Base-by-base conservation (phyloP, 257 asterid species). In the Primulina eburnea region DNA sequence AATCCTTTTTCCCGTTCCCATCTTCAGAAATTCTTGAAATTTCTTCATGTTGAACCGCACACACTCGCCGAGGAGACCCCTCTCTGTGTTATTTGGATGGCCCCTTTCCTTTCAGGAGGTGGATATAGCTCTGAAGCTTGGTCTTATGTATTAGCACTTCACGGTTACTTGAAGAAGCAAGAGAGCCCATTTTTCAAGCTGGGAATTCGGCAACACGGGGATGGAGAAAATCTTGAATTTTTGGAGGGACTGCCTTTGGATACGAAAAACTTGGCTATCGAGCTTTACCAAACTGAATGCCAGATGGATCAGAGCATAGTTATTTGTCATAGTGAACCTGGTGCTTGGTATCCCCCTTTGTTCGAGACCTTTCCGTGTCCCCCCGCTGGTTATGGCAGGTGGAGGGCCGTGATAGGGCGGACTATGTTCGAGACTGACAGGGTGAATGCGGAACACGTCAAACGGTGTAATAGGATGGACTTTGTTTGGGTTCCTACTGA, bases 41-140 rank as follows among this genome's bases (percentile, higher is more conserved):
- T 58, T 37, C 62, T 73, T 50, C 74, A 17, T 55, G 73, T 78
- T 9, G 35, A 26, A 21, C 76, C 75, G 4, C 29, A 2, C 29
- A 28, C 29, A 28, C 29, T 28, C 29, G 29, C 29, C 0, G 4
- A 37, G 55, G 78, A 64, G 34, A 61, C 92, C 56, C 76, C 91
- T 35, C 79, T 77, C 53, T 92, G 98, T 58, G 79, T 92, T 1
- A 81, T 86, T 26, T 92, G 98, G 98, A 90, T 92, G 98, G 98
- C 97, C 34, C 98, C 97, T 18, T 92, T 92, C 50, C 89, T 92
- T 50, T 88, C 98, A 17, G 95, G 97, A 14, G 97, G 98, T 60
- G 98, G 98, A 43, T 92, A 92, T 65, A 88, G 97, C 79, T 88
- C 98, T 16, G 97, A 90, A 80, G 90, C 98, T 34, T 92, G 98